Evolutionary conservation across 345 rosid genomes (phyloP).

Genomic region (Populus euphratica): DNA sequence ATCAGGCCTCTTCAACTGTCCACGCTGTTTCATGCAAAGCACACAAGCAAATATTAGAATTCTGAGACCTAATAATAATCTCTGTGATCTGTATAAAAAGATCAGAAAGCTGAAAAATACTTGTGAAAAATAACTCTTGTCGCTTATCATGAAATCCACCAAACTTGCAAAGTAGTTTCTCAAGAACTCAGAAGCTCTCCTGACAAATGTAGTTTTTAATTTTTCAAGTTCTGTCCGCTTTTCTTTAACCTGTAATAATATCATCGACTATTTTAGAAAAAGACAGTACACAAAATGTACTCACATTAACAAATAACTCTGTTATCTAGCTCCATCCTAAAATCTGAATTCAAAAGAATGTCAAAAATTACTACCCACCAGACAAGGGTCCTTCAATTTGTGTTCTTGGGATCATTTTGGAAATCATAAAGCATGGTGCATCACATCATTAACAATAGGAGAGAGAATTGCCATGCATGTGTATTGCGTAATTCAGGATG

Average conservation of each 20-base stretch:
- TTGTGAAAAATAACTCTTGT: slow-evolving; percentile 98
- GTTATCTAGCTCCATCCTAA: slow-evolving; percentile 1
- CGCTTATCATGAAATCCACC: slow-evolving; percentile 98
- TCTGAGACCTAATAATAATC: slow-evolving; percentile 8
- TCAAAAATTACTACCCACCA: neutral
- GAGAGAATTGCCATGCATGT: neutral
- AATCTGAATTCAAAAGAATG: neutral
- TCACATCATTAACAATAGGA: neutral
- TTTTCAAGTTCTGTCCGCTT: slow-evolving; percentile 80
- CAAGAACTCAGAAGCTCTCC: slow-evolving; percentile 93
- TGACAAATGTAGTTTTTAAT: slow-evolving; percentile 72
- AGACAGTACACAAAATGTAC: neutral
- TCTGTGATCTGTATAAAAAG: slow-evolving; percentile 2
- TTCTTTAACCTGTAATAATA: slow-evolving; percentile 65
- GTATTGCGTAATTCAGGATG: neutral
- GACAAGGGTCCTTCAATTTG: neutral
- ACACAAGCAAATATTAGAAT: slow-evolving; percentile 14
- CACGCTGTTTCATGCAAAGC: slow-evolving; percentile 59
- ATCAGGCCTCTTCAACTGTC: slow-evolving; percentile 98
- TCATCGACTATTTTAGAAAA: slow-evolving; percentile 5
- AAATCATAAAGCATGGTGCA: neutral
- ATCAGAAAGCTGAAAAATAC: slow-evolving; percentile 31
- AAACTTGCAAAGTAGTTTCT: slow-evolving; percentile 92
- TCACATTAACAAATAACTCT: neutral
- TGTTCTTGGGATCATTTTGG: neutral